Conservation (phyloP, 208 protist genomes). For the Leishmania martiniquensis region DNA sequence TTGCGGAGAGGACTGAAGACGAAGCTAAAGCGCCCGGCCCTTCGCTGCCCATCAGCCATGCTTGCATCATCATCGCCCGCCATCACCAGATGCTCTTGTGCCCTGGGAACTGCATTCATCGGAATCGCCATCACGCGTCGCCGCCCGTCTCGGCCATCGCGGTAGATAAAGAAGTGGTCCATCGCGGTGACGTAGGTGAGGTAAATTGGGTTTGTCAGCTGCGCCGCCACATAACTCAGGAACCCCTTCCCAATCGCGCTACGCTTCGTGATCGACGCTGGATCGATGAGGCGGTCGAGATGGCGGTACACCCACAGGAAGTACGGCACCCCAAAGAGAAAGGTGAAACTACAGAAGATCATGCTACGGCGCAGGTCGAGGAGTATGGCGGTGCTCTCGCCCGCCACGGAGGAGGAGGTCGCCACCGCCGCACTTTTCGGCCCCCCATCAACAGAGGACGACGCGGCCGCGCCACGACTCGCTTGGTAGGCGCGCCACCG, state of each 20-base stretch:
- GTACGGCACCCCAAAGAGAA: conserved; percentile 66
- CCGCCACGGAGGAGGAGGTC: neutral
- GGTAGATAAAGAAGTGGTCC: conserved; percentile 82
- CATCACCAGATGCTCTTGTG: conserved; percentile 14
- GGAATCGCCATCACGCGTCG: conserved; percentile 46
- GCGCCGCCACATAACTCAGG: conserved; percentile 62
- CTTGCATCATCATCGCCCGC: conserved; percentile 29
- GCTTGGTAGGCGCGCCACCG: conserved; percentile 8
- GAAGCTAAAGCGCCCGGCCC: conserved; percentile 26
- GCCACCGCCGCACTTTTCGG: neutral
- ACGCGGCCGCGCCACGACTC: neutral
- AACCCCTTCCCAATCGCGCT: conserved; percentile 69
- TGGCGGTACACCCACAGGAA: conserved; percentile 63
- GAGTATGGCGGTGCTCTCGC: conserved; percentile 37
- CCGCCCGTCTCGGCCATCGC: conserved; percentile 66
- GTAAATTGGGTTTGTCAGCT: conserved; percentile 68
- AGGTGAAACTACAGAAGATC: conserved; percentile 82
- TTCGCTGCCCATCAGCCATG: conserved; percentile 7
- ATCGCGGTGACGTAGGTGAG: conserved; percentile 69
- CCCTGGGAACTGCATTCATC: conserved; percentile 4
- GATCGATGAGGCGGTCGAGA: conserved; percentile 53
- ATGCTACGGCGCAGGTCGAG: conserved; percentile 78
- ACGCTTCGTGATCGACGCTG: conserved; percentile 48
- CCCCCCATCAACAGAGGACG: neutral
- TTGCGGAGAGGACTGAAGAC: conserved; percentile 25